These are phyloP conservation scores for Sclerotiophoma versabilis DNA, from an alignment of 2,329 filamentous ascomycete genomes.

Conservation along the genomic window DNA sequence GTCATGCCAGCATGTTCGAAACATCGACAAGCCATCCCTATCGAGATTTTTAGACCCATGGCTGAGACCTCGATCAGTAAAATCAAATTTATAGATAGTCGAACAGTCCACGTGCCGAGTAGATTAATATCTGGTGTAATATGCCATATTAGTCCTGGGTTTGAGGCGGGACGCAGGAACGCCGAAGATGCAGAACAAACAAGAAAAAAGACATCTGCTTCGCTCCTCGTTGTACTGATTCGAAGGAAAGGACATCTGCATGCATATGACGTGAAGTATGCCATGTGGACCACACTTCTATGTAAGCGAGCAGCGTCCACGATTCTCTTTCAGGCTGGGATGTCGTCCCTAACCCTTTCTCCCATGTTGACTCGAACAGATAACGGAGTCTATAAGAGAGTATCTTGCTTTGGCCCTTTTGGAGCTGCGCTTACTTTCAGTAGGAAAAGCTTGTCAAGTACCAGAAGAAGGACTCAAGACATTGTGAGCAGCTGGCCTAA, in stretches of 20 bases:
- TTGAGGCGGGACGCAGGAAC: conserved; percentile 18
- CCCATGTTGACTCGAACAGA: too few species aligned
- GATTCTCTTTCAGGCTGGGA: background rate
- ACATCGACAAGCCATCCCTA: background rate
- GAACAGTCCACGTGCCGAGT: conserved; percentile 28
- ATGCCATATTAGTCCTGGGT: conserved; percentile 32
- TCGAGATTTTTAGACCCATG: background rate
- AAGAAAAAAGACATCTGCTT: conserved; percentile 3
- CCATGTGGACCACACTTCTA: too few species aligned
- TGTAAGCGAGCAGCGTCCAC: background rate
- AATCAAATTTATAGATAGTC: conserved; percentile 20
- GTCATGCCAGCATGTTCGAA: conserved; percentile 2
- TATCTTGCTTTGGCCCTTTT: too few species aligned
- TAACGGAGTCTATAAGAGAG: too few species aligned
- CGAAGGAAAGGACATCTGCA: background rate
- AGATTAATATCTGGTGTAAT: conserved; percentile 47
- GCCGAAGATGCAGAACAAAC: conserved; percentile 13
- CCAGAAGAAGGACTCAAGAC: too few species aligned
- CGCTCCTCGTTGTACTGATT: background rate
- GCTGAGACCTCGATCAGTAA: conserved; percentile 4
- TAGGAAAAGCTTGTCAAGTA: too few species aligned
- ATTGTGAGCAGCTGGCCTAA: too few species aligned
- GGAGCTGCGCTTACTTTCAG: too few species aligned
- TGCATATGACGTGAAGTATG: background rate
- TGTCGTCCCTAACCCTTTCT: too few species aligned